Conservation (phyloP, 2,329 filamentous ascomycete species). For the Hymenoscyphus scutula region DNA sequence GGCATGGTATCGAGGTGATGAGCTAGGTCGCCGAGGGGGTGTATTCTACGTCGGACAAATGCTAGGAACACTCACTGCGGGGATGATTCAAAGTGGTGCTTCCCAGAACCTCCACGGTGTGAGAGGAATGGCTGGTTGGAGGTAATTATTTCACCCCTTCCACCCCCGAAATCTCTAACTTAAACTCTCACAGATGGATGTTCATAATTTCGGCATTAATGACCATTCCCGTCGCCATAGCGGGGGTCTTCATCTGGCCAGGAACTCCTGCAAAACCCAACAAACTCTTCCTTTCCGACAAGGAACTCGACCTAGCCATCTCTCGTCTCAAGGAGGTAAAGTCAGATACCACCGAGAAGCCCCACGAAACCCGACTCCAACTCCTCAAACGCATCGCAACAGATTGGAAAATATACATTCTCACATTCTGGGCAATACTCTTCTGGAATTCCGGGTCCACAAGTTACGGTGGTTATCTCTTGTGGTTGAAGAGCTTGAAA, state of each 20-base stretch:
- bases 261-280: constrained; percentile 52
- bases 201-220: constrained; percentile 54
- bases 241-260: constrained; percentile 51
- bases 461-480: constrained; percentile 48
- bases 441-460: constrained; percentile 57
- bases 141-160: constrained; percentile 22
- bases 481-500: constrained; percentile 57
- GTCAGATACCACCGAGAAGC: constrained; percentile 50
- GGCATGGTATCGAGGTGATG: constrained; percentile 38
- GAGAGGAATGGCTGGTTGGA: constrained; percentile 35
- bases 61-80: constrained; percentile 29
- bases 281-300: constrained; percentile 43
- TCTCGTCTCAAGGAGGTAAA: constrained; percentile 44
- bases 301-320: constrained; percentile 47
- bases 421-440: constrained; percentile 51
- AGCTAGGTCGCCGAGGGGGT: constrained; percentile 29
- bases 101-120: constrained; percentile 25
- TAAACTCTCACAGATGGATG: constrained; percentile 50
- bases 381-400: constrained; percentile 40
- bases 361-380: constrained; percentile 46
- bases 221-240: constrained; percentile 52
- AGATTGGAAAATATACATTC: constrained; percentile 49
- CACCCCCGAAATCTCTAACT: constrained; percentile 24
- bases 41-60: constrained; percentile 31
- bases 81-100: constrained; percentile 28